These are phyloP conservation scores for Parascedosporium putredinis DNA, from an alignment of 2,329 filamentous ascomycete species.

Conservation along the genomic window DNA sequence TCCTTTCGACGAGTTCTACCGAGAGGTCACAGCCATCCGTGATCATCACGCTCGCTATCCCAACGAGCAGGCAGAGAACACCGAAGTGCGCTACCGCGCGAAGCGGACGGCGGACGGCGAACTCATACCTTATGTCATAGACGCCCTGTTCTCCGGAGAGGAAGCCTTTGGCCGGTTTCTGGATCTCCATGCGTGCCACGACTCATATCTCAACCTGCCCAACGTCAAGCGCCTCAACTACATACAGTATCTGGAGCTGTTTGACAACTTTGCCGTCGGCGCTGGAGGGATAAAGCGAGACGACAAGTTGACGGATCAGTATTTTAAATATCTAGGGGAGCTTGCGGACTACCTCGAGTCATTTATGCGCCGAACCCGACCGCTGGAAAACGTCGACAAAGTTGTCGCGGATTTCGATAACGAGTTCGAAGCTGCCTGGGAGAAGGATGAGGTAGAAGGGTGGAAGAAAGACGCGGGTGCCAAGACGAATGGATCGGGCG, in stretches of 20 bases:
- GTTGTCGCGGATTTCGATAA: slow-evolving; percentile 65
- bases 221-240: slow-evolving; percentile 79
- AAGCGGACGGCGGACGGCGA: slow-evolving; percentile 54
- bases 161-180: slow-evolving; percentile 90
- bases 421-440: slow-evolving; percentile 79
- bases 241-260: slow-evolving; percentile 82
- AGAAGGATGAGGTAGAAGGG: slow-evolving; percentile 64
- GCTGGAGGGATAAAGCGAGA: slow-evolving; percentile 62
- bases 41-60: slow-evolving; percentile 85
- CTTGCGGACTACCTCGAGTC: slow-evolving; percentile 75
- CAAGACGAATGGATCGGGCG: slow-evolving; percentile 20
- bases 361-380: slow-evolving; percentile 76
- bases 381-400: slow-evolving; percentile 75
- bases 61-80: slow-evolving; percentile 89
- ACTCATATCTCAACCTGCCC: slow-evolving; percentile 81
- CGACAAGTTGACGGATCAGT: slow-evolving; percentile 85
- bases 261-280: slow-evolving; percentile 74
- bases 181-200: slow-evolving; percentile 74
- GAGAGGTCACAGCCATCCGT: slow-evolving; percentile 69
- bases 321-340: slow-evolving; percentile 79
- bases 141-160: slow-evolving; percentile 90
- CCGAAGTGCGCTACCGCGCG: slow-evolving; percentile 80
- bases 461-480: slow-evolving; percentile 54
- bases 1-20: slow-evolving; percentile 84
- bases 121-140: slow-evolving; percentile 57